Conservation (phyloP, 352 stramenopile genomes). For the Pythium sp. region DNA sequence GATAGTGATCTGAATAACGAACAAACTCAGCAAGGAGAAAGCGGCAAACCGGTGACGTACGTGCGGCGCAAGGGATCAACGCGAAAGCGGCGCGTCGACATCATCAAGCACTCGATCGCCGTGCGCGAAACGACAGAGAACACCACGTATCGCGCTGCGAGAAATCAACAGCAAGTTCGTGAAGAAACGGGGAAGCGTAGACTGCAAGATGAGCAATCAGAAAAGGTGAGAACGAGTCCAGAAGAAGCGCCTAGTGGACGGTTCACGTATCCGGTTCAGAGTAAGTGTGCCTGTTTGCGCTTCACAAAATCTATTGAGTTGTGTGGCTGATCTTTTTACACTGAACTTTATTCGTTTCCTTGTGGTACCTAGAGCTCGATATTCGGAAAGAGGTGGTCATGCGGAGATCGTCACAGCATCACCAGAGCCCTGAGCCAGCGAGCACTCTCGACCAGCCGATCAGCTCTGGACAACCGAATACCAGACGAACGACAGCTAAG, state of each 20-base stretch:
- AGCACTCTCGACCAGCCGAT: neutral
- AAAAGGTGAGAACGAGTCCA: neutral
- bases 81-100: slow-evolving; percentile 16
- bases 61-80: neutral
- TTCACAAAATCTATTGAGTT: neutral
- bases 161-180: neutral
- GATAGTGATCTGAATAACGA: neutral
- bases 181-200: neutral
- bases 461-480: neutral
- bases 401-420: slow-evolving; percentile 6
- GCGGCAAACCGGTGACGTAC: neutral
- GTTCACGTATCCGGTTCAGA: slow-evolving; percentile 16
- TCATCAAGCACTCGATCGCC: slow-evolving; percentile 11
- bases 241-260: neutral
- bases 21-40: neutral
- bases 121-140: slow-evolving; percentile 7
- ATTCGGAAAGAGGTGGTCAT: slow-evolving; percentile 20
- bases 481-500: neutral
- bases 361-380: slow-evolving; percentile 15
- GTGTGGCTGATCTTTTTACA: neutral
- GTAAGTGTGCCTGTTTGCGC: slow-evolving; percentile 8
- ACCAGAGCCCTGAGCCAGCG: neutral
- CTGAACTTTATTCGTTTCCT: neutral
- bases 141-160: slow-evolving; percentile 5
- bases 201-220: neutral